Percentiles rank a stretch among this genome's conserved stretches.
phyloP scores from a whole-genome alignment of 345 rosid genomes.

The Moricandia moricandioides region DNA sequence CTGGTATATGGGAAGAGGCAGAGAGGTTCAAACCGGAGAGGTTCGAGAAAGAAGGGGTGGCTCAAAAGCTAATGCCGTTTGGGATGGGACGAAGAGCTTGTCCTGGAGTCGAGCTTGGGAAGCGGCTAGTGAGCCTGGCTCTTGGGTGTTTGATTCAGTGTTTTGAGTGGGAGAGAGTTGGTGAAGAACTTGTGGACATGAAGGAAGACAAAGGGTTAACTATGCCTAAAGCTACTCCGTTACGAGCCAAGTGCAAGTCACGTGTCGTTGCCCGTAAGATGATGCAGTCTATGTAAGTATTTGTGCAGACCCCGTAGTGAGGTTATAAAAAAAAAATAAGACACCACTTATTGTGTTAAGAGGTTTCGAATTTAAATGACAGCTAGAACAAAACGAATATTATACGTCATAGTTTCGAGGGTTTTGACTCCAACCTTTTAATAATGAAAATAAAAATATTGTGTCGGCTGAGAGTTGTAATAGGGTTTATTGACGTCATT shows the following conservation, averaged over 20 bases:
- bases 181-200: constrained; percentile 41
- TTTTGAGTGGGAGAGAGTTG: constrained; percentile 51
- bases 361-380: constrained; percentile 17
- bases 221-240: constrained; percentile 16
- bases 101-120: constrained; percentile 46
- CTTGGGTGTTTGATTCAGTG: constrained; percentile 50
- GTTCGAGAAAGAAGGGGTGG: constrained; percentile 35
- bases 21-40: constrained; percentile 50
- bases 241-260: constrained; percentile 44
- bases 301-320: background rate
- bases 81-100: constrained; percentile 56
- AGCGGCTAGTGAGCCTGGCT: constrained; percentile 36
- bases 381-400: constrained; percentile 36
- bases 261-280: constrained; percentile 6
- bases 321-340: background rate
- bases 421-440: no score
- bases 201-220: constrained; percentile 34
- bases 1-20: constrained; percentile 45
- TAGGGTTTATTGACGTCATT: no score
- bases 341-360: background rate
- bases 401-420: no score
- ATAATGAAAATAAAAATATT: no score
- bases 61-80: constrained; percentile 40
- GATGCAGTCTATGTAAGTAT: background rate
- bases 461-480: no score